Percentiles rank a stretch among this genome's conserved stretches.
Conservation (phyloP, 106 monocot genomes). For the Xerophyta viscosa region DNA sequence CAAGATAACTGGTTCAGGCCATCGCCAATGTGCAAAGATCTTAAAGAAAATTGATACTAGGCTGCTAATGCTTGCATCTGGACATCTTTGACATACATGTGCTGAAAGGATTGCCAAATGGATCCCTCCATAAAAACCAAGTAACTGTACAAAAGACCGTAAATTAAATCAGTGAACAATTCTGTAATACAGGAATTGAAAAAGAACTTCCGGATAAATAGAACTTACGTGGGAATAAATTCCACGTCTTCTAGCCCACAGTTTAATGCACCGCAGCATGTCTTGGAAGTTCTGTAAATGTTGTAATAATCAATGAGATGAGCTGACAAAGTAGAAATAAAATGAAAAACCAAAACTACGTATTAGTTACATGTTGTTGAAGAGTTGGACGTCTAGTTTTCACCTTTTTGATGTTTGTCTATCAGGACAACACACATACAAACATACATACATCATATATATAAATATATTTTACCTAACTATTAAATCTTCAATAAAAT, state of each 20-base stretch:
- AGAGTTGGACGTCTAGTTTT: too few species aligned
- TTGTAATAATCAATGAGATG: neutral
- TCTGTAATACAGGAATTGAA: neutral
- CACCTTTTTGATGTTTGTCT: too few species aligned
- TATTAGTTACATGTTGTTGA: too few species aligned
- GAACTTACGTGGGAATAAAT: constrained; percentile 47
- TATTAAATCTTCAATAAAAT: too few species aligned
- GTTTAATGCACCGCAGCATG: constrained; percentile 39
- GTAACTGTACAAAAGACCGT: constrained; percentile 20
- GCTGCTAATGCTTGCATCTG: constrained; percentile 29
- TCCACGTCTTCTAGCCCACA: constrained; percentile 54
- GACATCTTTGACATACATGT: constrained; percentile 40
- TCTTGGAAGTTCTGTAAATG: constrained; percentile 36
- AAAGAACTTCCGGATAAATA: neutral
- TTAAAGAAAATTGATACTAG: constrained; percentile 45
- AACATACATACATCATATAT: too few species aligned
- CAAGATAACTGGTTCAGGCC: constrained; percentile 43
- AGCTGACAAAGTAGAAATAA: neutral
- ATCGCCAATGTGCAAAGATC: constrained; percentile 33
- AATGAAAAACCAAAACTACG: neutral
- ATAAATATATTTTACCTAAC: too few species aligned
- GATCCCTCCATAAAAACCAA: constrained; percentile 58
- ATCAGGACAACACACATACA: too few species aligned
- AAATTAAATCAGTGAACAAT: neutral
- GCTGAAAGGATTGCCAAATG: constrained; percentile 55